Evolutionary conservation across 352 stramenopile species (phyloP), one percentile per base, ranked within the genome.

Genomic region (Phytopythium chamaehyphon): DNA sequence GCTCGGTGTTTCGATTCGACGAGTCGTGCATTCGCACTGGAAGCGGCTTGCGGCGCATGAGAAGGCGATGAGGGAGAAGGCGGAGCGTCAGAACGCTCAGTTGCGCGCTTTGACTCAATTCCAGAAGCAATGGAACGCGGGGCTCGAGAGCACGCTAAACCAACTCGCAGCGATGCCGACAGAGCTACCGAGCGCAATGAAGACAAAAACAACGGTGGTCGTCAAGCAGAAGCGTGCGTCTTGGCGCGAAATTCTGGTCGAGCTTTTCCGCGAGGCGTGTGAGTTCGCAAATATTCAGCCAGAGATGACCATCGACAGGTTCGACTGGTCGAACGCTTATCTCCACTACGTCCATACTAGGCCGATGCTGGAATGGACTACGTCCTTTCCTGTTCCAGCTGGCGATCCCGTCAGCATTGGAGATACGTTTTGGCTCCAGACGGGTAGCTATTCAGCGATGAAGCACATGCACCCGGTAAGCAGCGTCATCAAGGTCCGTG

Each of bases 281-380:
- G 45, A 19, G 5, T 6, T 51, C 11, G 45, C n/a, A n/a, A 15
- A 51, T 14, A 18, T 40, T 21, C 37, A 26, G 26, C 38, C 45
- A 3, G 7, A 28, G n/a, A 19, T 19, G 9, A 26, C 28, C 0
- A 24, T 51, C 3, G 18, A 31, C 1, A 28, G 15, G 3, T 18
- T 40, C 9, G 28, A 40, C n/a, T 40, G 45, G 28, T 14, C 16
- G 2, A 33, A 40, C 10, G 14, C 10, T 0, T 15, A 15, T 0
- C 6, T 21, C 10, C 21, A 23, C 14, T n/a, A n/a, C 26, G 1
- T 38, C 16, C 43, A 28, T 2, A 51, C 22, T 15, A 49, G 15
- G 43, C 43, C 43, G 15, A n/a, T 21, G 28, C 14, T 40, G n/a
- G 28, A 40, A 9, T 51, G 45, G 45, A 40, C 45, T 12, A 49